Evolutionary conservation across 306 rosid species (phyloP).

Genomic region (Quercus dentata): DNA sequence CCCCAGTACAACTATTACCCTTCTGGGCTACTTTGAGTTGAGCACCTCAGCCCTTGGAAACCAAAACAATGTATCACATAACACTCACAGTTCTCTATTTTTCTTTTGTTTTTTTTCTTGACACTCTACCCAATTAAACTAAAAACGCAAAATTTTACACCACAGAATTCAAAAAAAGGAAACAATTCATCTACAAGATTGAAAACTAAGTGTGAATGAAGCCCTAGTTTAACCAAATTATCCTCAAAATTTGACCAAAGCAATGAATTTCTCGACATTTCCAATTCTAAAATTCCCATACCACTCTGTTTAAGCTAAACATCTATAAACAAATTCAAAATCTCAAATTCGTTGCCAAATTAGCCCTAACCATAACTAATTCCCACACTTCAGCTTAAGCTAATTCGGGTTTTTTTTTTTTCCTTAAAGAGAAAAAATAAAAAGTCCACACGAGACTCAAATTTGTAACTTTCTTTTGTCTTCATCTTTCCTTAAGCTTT

Average conservation of each 20-base stretch:
- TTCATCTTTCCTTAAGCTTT: neutral
- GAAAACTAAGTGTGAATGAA: neutral
- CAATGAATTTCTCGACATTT: neutral
- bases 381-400: too few relatives aligned
- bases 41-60: neutral
- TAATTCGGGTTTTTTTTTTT: neutral
- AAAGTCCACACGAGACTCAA: too few relatives aligned
- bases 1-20: neutral
- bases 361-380: conserved; percentile 1
- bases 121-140: neutral
- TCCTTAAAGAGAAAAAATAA: too few relatives aligned
- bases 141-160: neutral
- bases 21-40: neutral
- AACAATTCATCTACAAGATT: neutral
- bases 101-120: neutral
- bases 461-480: too few relatives aligned
- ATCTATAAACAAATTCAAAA: neutral
- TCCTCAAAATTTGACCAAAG: neutral
- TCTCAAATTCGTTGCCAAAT: neutral
- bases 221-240: conserved; percentile 3
- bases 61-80: conserved; percentile 6
- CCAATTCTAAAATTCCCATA: neutral
- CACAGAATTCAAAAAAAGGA: neutral
- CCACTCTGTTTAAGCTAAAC: neutral
- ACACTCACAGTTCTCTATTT: conserved; percentile 1